Percentiles rank a stretch among this genome's conserved stretches.
Evolutionary conservation across 345 rosid species (phyloP).

Genomic region (Cardiospermum halicacabum): DNA sequence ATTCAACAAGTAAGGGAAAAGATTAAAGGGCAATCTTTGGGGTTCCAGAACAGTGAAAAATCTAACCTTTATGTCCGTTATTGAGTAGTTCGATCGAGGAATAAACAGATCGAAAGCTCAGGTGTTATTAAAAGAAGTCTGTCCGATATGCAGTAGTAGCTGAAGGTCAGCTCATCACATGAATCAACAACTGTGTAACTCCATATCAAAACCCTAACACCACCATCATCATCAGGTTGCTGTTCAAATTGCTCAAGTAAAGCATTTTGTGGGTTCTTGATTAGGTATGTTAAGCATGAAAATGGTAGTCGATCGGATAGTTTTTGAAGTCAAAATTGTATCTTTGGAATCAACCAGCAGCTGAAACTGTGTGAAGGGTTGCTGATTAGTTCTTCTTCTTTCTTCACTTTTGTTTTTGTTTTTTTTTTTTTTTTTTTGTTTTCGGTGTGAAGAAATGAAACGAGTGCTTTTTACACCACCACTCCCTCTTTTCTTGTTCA

Average conservation of each 20-base stretch:
- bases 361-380: no score
- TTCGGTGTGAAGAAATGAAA: not conserved
- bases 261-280: slow-evolving; percentile 3
- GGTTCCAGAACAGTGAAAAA: slow-evolving; percentile 18
- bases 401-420: not conserved
- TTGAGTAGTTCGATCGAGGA: slow-evolving; percentile 10
- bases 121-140: slow-evolving; percentile 1
- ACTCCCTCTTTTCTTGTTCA: no score
- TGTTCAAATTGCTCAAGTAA: not conserved
- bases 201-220: slow-evolving; percentile 14
- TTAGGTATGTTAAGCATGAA: slow-evolving; percentile 1
- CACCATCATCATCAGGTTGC: not conserved
- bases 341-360: not conserved
- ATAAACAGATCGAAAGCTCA: slow-evolving; percentile 16
- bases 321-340: not conserved
- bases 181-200: not conserved
- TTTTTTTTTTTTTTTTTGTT: not conserved
- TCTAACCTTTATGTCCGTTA: slow-evolving; percentile 10
- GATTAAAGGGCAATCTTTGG: not conserved
- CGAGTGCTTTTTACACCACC: not conserved
- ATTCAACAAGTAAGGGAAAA: slow-evolving; percentile 11
- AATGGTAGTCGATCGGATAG: no score
- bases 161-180: not conserved
- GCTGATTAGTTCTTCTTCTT: not conserved
- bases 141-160: slow-evolving; percentile 14